Percentiles rank a stretch among this genome's conserved stretches.
These are phyloP conservation scores for Erigeron philadelphicus DNA, from an alignment of 140 eudicot genomes.

Conservation along the genomic window DNA sequence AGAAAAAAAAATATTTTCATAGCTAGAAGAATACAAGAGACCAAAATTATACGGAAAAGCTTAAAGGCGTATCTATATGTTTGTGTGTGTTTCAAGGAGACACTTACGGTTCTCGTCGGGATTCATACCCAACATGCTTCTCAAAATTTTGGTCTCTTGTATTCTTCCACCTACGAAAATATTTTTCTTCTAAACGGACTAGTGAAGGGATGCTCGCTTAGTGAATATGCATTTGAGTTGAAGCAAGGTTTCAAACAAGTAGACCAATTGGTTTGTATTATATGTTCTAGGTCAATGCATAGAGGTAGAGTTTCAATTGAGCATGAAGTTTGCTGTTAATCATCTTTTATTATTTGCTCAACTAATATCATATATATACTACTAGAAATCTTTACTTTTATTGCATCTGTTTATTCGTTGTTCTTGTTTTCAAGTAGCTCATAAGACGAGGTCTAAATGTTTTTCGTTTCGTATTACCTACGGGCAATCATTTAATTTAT, in stretches of 20 bases:
- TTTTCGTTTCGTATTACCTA: not conserved
- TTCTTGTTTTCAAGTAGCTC: not conserved
- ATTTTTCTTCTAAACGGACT: constrained; percentile 66
- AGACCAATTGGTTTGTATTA: constrained; percentile 52
- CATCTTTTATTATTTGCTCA: not conserved
- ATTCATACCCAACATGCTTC: constrained; percentile 78
- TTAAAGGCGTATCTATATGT: not conserved
- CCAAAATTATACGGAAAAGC: constrained; percentile 4
- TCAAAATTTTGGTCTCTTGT: constrained; percentile 31
- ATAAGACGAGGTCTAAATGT: not conserved
- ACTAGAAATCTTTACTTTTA: not conserved
- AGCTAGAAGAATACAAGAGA: constrained; percentile 12
- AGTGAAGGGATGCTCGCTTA: constrained; percentile 38
- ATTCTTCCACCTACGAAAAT: constrained; percentile 35
- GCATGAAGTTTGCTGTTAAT: not conserved
- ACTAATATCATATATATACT: not conserved
- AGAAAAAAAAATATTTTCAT: constrained; percentile 55
- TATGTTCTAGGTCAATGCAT: constrained; percentile 81
- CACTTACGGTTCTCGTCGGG: constrained; percentile 77
- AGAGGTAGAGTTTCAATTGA: constrained; percentile 2
- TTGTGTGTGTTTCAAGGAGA: not conserved
- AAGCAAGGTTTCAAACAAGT: constrained; percentile 30
- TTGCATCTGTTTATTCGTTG: not conserved
- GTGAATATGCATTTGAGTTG: constrained; percentile 43
- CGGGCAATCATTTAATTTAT: not conserved